phyloP scores from a whole-genome alignment of 495 filamentous ascomycete genomes.

The Trichoderma asperelloides region DNA sequence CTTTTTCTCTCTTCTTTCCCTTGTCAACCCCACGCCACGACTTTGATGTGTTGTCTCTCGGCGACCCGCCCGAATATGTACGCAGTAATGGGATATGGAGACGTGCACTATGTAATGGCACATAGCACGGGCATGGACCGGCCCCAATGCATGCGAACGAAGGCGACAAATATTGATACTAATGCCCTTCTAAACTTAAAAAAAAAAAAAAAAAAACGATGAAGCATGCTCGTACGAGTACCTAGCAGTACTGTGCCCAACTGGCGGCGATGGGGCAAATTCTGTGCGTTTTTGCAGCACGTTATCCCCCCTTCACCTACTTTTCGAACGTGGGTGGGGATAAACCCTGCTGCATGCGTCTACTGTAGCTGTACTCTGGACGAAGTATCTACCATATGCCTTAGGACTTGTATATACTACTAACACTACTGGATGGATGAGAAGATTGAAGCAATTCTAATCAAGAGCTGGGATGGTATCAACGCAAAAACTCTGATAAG shows the following conservation, averaged over 20 bases:
- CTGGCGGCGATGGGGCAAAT: too few species aligned
- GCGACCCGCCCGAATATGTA: not conserved
- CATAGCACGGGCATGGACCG: not conserved
- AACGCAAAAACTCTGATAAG: not conserved
- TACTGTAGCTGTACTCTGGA: too few species aligned
- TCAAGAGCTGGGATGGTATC: too few species aligned
- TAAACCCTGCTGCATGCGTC: too few species aligned
- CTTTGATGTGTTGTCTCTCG: not conserved
- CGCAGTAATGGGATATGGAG: not conserved
- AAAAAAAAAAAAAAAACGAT: not conserved
- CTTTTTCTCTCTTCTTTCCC: not conserved
- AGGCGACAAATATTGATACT: not conserved
- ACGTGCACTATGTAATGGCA: not conserved
- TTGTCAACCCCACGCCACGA: not conserved
- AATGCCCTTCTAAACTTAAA: not conserved
- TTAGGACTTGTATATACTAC: too few species aligned
- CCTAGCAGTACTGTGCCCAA: too few species aligned
- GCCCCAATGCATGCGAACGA: not conserved
- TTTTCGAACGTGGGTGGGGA: not conserved
- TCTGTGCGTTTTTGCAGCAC: too few species aligned
- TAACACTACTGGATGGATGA: too few species aligned
- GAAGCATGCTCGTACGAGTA: not conserved
- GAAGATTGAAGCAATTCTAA: too few species aligned
- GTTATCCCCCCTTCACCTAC: constrained; percentile 2
- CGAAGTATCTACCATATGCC: too few species aligned